Evolutionary conservation across 805 yeast genomes (phyloP), one percentile per base, ranked within the genome.

Genomic region (Myxozyma kluyveri): DNA sequence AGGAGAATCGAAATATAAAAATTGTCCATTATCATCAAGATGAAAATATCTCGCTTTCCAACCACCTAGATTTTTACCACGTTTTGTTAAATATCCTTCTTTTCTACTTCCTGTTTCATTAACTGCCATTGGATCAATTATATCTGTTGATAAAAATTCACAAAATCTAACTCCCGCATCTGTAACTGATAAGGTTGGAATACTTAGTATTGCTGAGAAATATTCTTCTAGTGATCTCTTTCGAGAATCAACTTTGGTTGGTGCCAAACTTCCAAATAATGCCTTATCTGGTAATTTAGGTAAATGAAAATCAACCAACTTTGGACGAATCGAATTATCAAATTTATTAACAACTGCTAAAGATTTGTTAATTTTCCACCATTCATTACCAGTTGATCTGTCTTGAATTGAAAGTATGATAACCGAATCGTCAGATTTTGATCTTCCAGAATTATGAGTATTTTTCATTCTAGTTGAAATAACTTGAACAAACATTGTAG

Each of bases 21-120:
- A 79, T 45, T 86, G 69, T 27, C 64, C 67, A 2, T 82, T 80
- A 0, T 84, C 83, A 53, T 81, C 84, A 18, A 84, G 74, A 39
- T 79, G 80, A 65, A 85, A 84, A 75, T 84, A 83, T 45, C 87
- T 69, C 3, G 80, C 75, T 63, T 81, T 83, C 95, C 95, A 86
- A 29, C 73, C 71, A 2, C 84, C 84, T 48, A 82, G 69, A 6
- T 87, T 84, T 61, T 83, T 83, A 47, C 81, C 79, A 41, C 84
- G 74, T 54, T 86, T 76, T 12, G 85, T 68, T 42, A 86, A 67
- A 62, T 75, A 80, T 0, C 91, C 90, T 65, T 83, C 86, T 63
- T 81, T 82, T 31, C 71, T 65, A 1, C 78, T 76, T 1, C 83
- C 85, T 50, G 73, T 49, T 52, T 62, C 67, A 22, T 59, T 61